Base-by-base conservation (phyloP, 192 early-diverging fungal genomes). In the Podila verticillata region DNA sequence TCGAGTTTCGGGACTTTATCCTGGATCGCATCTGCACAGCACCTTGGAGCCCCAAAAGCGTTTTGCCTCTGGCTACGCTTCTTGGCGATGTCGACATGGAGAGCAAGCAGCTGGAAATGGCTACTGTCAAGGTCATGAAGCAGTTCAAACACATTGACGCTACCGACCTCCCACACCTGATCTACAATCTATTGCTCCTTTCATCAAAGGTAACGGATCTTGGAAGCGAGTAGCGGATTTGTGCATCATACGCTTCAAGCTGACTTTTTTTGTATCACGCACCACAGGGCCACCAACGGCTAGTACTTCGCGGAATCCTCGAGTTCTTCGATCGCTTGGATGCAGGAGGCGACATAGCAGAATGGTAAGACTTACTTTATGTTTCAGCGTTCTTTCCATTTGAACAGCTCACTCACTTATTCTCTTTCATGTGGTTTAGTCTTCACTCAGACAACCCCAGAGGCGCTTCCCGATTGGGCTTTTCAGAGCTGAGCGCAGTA, bases 161-260 rank as follows among this genome's bases (percentile, higher is more conserved):
- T 2, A 65, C 86, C n/a, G 89, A 88, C 32, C 77, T 90, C 1
- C 92, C 93, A 3, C 84, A 91, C 2, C 73, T 93, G 73, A 83
- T 91, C 17, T 91, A 90, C 66, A 92, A 93, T 73, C 65, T 95
- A 19, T 75, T 95, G 22, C 72, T 92, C 30, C 75, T 95, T 20
- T 86, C 89, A 24, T 83, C 89, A 32, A 87, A 90, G 82, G 88
- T 89, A 73, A 47, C 0, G 32, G 4, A 12, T 39, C n/a, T 54
- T n/a, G 1, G 20, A 26, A 10, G 10, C 51, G 5, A 24, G 51
- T 7, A 54, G 51, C 51, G 20, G 9, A 54, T 9, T 3, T 51
- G 17, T 54, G 6, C 7, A 20, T 54, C 30, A 20, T 19, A 20
- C 30, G 39, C 60, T 34, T 4, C 30, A 9, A 7, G 12, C 54